Conservation (phyloP, 768 basidiomycete species). For the Trametes cubensis region DNA sequence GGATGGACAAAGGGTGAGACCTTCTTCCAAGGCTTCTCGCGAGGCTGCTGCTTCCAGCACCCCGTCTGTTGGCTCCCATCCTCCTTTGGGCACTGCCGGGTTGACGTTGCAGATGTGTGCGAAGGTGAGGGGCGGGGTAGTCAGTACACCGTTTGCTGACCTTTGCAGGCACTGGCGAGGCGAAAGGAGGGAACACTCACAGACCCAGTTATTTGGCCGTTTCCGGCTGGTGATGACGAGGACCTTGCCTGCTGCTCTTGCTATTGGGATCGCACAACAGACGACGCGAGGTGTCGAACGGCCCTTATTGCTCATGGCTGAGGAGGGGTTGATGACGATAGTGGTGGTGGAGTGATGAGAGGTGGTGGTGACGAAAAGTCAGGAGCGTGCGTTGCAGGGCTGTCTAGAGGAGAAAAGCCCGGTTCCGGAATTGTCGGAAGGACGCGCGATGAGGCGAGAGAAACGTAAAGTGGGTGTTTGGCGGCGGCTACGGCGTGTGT, state of each 20-base stretch:
- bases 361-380: slow-evolving; percentile 13
- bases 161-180: slow-evolving; percentile 7
- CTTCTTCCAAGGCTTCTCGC: slow-evolving; percentile 94
- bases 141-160: slow-evolving; percentile 9
- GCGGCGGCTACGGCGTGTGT: background rate
- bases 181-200: slow-evolving; percentile 56
- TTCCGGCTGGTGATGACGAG: slow-evolving; percentile 86
- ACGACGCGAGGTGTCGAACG: slow-evolving; percentile 82
- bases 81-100: slow-evolving; percentile 83
- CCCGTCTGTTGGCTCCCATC: slow-evolving; percentile 83
- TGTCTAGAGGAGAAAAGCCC: background rate
- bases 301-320: slow-evolving; percentile 64
- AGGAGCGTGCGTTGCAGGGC: slow-evolving; percentile 8
- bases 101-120: slow-evolving; percentile 2
- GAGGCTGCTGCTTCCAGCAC: slow-evolving; percentile 85
- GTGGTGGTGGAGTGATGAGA: slow-evolving; percentile 1
- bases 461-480: slow-evolving; percentile 14
- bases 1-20: slow-evolving; percentile 86
- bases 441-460: slow-evolving; percentile 9
- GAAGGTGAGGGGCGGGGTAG: slow-evolving; percentile 10
- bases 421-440: slow-evolving; percentile 11
- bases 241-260: slow-evolving; percentile 71
- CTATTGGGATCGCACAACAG: slow-evolving; percentile 88
- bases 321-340: slow-evolving; percentile 4
- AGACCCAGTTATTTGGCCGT: slow-evolving; percentile 79